phyloP scores from a whole-genome alignment of 441 rosid species.

The Populus hybrid region DNA sequence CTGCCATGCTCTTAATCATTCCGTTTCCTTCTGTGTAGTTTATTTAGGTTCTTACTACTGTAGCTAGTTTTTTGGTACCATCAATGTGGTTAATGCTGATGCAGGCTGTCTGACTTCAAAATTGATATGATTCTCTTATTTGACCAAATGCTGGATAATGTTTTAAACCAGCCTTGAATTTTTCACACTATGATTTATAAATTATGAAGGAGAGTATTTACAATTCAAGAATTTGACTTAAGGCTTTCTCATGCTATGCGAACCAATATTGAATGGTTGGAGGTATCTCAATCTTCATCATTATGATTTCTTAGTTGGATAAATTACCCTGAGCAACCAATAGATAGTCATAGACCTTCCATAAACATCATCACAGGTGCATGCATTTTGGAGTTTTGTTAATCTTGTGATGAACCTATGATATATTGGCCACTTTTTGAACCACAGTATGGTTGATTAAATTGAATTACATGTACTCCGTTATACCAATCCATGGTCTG shows the following conservation, averaged over 20 bases:
- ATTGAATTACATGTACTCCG: not conserved
- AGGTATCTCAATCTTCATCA: not conserved
- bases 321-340: too few species aligned
- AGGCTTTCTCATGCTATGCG: conserved; percentile 1
- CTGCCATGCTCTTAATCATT: too few species aligned
- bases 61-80: not conserved
- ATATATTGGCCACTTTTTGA: not conserved
- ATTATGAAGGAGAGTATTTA: not conserved
- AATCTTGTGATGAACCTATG: not conserved
- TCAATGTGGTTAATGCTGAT: not conserved
- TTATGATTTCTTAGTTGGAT: not conserved
- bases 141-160: not conserved
- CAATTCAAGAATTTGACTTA: not conserved
- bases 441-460: not conserved
- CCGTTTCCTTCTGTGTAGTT: not conserved
- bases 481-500: not conserved
- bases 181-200: not conserved
- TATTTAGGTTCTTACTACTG: not conserved
- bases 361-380: not conserved
- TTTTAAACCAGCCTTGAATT: not conserved
- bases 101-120: not conserved
- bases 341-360: too few species aligned
- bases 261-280: not conserved
- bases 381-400: not conserved
- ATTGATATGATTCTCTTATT: not conserved